Base-by-base conservation (phyloP, 768 basidiomycete genomes). In the Collybiopsis luxurians region DNA sequence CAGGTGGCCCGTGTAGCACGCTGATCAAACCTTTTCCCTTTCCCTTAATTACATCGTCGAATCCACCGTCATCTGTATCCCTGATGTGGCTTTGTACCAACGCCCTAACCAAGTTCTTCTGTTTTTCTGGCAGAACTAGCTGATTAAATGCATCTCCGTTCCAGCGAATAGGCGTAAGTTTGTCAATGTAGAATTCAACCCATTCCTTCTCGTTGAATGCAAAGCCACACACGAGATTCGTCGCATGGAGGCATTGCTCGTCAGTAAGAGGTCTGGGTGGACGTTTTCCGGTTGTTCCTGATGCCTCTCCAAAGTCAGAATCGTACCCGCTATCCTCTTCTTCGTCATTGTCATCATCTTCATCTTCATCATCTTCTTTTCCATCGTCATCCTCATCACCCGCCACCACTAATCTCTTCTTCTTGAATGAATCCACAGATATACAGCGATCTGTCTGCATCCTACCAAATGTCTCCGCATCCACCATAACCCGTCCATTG, bases 1-100 rank as follows among this genome's bases (percentile, higher is more conserved):
- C 74, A 9, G 74, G 74, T 13, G 51, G 57, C 4, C 73, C 73
- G n/a, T 64, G 61, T 15, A 74, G 62, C 2, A 71, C 59, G 27
- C 71, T 66, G 9, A 75, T 64, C n/a, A 75, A 66, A 15, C 73
- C 73, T 12, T 64, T 60, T 0, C 73, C 73, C 57, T 77, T 75
- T 13, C 73, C 74, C 31, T 65, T 61, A 44, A 77, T 62, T 28
- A 75, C 55, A 47, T 77, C 73, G 57, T 72, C 71, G 52, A 72
- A 71, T 3, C 28, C 38, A 21, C 40, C 40, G 10, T 51, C 40
- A 1, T 55, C 50, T 11, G 45, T 50, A 17, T 49, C 56, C 9
- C 46, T 39, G 6, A 43, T 53, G 36, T 67, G 63, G 46, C 66
- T 61, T 28, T 68, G 64, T 21, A 73, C 64, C 12, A 74, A 66